Base-by-base conservation (phyloP, 768 basidiomycete species). In the Phanerochaete sordida region DNA sequence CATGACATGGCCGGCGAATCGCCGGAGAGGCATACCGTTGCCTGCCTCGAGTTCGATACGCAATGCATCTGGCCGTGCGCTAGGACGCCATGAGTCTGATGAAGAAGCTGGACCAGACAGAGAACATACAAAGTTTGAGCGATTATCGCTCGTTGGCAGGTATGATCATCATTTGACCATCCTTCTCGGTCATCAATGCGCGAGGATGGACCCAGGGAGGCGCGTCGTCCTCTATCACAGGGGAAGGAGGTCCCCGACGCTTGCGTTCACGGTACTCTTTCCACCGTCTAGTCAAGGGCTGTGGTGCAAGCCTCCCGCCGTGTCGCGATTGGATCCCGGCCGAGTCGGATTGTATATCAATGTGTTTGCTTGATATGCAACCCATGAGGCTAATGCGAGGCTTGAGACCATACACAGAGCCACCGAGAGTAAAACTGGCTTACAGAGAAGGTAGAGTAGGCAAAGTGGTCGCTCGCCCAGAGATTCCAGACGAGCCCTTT, bases 361-460 rank as follows among this genome's bases (percentile, higher is more conserved):
- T 19, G 39, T 43, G 71, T 63, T 77, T 79, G 68, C 77, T 79
- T 31, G 75, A 73, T 50, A 75, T 75, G 65, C 78, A 79, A 35
- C 77, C 78, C 79, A 80, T 78, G 49, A 5, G 13, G 30, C 39
- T 43, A 12, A 43, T 43, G 8, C 19, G 8, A 43, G 19, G 8
- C 19, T 43, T 12, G 39, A 6, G 13, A 7, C 6, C 33, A 35
- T 43, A 4, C 39, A 4, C 39, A 43, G 39, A 9, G 19, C 11
- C 39, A 4, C 7, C 19, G 11, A 43, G 8, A 4, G 39, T 43
- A 43, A 43, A 35, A 13, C 33, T 35, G 33, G 13, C 39, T 11
- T 19, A 19, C 39, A 4, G 39, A 43, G 39, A 11, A 43, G 11
- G 19, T 12, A 43, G 8, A 16, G 4, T 11, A 4, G 11, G 19